Percentiles rank a stretch among this genome's conserved stretches.
Conservation (phyloP, 108 stramenopile species). For the Nitzschia palea region DNA sequence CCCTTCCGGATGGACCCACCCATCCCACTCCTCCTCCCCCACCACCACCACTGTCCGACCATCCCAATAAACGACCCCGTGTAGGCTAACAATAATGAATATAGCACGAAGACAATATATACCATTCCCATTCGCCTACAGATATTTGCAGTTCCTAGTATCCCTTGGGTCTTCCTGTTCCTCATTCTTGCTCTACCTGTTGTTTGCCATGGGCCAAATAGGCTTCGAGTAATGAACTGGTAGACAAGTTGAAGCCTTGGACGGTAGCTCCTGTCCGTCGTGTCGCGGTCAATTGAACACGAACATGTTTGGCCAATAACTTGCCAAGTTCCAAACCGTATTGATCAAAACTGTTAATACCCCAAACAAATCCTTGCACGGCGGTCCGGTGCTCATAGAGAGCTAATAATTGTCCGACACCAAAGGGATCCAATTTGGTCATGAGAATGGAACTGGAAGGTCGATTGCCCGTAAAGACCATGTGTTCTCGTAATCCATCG, state of each 20-base stretch:
- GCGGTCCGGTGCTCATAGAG: conserved; percentile 98
- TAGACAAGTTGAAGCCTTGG: conserved; percentile 85
- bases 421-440: conserved; percentile 83
- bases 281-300: conserved; percentile 64
- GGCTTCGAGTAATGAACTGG: conserved; percentile 72
- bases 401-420: conserved; percentile 91
- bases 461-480: conserved; percentile 97
- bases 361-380: conserved; percentile 98
- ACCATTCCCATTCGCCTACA: background rate
- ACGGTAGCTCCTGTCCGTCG: conserved; percentile 79
- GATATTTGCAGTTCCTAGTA: background rate
- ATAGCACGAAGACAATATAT: background rate
- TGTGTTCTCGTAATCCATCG: conserved; percentile 79
- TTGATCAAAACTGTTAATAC: conserved; percentile 97
- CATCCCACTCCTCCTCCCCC: background rate
- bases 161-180: background rate
- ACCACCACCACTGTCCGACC: conserved; percentile 7
- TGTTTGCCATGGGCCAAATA: conserved; percentile 70
- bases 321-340: conserved; percentile 90
- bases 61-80: conserved; percentile 14
- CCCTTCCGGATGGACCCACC: background rate
- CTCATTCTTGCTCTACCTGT: too few relatives aligned
- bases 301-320: conserved; percentile 83
- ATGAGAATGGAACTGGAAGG: conserved; percentile 88
- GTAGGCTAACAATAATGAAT: background rate